Conservation (phyloP, 2,329 filamentous ascomycete genomes). For the Canariomyces notabilis region DNA sequence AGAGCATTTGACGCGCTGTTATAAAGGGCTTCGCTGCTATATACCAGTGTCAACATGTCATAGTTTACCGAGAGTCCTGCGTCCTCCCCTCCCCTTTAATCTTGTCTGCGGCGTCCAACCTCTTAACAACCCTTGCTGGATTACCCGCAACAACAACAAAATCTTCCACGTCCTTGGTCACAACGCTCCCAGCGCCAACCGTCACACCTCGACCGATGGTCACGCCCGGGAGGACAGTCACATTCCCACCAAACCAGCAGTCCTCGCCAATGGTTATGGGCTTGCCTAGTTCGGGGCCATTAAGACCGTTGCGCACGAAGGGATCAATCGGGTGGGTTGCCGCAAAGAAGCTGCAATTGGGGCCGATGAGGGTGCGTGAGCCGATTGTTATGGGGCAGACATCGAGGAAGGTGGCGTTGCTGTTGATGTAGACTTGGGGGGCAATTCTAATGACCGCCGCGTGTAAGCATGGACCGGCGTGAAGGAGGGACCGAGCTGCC, state of each 20-base stretch:
- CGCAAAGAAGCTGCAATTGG: conserved; percentile 70
- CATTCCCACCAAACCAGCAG: conserved; percentile 73
- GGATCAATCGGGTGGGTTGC: conserved; percentile 76
- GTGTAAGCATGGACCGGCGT: no score
- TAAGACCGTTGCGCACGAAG: conserved; percentile 64
- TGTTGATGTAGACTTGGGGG: conserved; percentile 68
- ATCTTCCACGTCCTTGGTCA: conserved; percentile 69
- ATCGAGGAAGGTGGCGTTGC: conserved; percentile 70
- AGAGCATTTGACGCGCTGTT: background rate
- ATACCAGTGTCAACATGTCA: background rate
- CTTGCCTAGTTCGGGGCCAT: conserved; percentile 69
- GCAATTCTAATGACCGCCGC: conserved; percentile 61
- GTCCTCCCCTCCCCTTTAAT: background rate
- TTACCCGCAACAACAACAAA: conserved; percentile 62
- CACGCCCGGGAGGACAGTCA: conserved; percentile 67
- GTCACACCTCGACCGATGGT: conserved; percentile 70
- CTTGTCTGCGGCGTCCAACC: conserved; percentile 21
- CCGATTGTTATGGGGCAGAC: conserved; percentile 71
- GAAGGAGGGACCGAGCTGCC: no score
- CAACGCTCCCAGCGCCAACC: conserved; percentile 76
- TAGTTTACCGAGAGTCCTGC: background rate
- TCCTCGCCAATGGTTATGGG: conserved; percentile 74
- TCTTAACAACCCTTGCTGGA: conserved; percentile 55
- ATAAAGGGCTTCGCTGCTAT: background rate
- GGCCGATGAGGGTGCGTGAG: conserved; percentile 70